phyloP scores from a whole-genome alignment of 2,329 filamentous ascomycete genomes.

The Sphaerulina vaccinii region DNA sequence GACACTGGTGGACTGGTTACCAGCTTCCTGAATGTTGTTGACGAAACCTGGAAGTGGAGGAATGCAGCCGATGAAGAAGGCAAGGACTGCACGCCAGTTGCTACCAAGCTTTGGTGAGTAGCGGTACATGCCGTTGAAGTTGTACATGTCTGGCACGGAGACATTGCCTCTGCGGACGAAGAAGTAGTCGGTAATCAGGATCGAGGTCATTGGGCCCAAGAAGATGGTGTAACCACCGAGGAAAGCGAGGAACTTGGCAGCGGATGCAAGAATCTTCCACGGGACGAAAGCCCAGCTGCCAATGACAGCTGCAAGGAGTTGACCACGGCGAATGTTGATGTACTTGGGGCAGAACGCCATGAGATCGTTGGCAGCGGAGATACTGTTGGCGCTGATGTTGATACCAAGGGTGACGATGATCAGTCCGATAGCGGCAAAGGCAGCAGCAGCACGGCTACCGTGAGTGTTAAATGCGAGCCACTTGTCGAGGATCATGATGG shows the following conservation, averaged over 20 bases:
- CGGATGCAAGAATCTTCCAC: constrained; percentile 40
- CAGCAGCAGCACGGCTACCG: constrained; percentile 30
- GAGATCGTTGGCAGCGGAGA: constrained; percentile 56
- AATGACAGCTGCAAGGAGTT: constrained; percentile 39
- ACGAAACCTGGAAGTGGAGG: constrained; percentile 58
- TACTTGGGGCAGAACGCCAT: constrained; percentile 53
- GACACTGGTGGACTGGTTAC: constrained; percentile 39
- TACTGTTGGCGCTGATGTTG: constrained; percentile 54
- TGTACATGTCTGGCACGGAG: constrained; percentile 53
- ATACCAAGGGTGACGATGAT: constrained; percentile 57
- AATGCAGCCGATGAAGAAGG: constrained; percentile 57
- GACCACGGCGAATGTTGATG: constrained; percentile 46
- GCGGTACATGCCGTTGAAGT: constrained; percentile 50
- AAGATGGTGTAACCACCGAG: constrained; percentile 67
- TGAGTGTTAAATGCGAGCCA: constrained; percentile 28
- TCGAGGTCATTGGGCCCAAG: constrained; percentile 61
- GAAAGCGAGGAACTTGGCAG: constrained; percentile 40
- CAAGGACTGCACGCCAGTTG: constrained; percentile 60
- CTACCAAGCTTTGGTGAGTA: constrained; percentile 48
- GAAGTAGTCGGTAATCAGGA: constrained; percentile 62
- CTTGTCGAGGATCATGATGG: constrained; percentile 38
- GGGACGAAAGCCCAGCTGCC: constrained; percentile 42
- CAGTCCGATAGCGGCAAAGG: constrained; percentile 31
- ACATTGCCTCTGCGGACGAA: constrained; percentile 51
- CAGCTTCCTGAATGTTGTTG: constrained; percentile 39